Evolutionary conservation across 495 filamentous ascomycete species (phyloP).

Genomic region (Lichenothelia convexa): DNA sequence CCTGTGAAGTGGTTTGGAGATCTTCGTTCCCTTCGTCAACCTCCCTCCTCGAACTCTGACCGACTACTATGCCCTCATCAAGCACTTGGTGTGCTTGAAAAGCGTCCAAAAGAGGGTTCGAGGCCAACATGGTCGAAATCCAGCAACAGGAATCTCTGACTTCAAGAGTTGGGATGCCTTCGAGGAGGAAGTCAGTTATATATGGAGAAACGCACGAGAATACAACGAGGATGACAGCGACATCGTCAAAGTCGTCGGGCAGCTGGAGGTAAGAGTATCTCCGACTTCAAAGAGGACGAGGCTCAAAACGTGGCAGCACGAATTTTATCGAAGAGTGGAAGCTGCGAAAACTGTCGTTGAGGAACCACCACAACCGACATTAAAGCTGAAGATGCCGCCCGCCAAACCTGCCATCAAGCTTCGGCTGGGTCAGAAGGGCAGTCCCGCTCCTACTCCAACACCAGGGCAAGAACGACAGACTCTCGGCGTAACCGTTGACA

Average conservation of each 20-base stretch:
- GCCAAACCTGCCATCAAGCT: constrained; percentile 14
- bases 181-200: constrained; percentile 53
- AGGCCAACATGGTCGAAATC: constrained; percentile 45
- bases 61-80: constrained; percentile 66
- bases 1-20: constrained; percentile 30
- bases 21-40: constrained; percentile 46
- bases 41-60: constrained; percentile 40
- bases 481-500: constrained; percentile 30
- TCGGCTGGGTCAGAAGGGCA: constrained; percentile 26
- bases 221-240: constrained; percentile 77
- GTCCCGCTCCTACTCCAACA: constrained; percentile 23
- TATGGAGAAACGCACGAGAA: constrained; percentile 70
- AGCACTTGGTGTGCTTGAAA: constrained; percentile 51
- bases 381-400: constrained; percentile 49
- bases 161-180: constrained; percentile 66
- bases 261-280: constrained; percentile 45
- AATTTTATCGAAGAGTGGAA: constrained; percentile 43
- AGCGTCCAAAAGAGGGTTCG: constrained; percentile 51
- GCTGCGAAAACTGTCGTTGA: constrained; percentile 41
- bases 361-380: constrained; percentile 51
- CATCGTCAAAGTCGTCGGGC: constrained; percentile 49
- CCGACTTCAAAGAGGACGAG: neutral
- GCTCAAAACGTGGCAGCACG: constrained; percentile 23
- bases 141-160: constrained; percentile 44
- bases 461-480: constrained; percentile 18